These are phyloP conservation scores for Asterionellopsis glacialis DNA, from an alignment of 108 stramenopile species.

Conservation along the genomic window DNA sequence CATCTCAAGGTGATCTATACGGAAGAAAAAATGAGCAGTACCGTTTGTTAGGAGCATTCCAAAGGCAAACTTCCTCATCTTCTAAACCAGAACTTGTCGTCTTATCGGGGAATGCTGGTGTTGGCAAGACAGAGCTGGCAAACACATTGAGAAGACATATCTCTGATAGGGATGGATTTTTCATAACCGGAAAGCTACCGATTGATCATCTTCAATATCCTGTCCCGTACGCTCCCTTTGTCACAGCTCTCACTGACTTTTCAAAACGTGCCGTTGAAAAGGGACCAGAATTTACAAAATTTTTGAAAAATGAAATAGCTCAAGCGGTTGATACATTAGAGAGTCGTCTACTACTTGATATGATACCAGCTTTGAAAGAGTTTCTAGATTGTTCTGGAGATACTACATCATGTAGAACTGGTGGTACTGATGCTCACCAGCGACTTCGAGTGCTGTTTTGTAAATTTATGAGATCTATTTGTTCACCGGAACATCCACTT, in stretches of 20 bases:
- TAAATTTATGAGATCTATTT: constrained; percentile 14
- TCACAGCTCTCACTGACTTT: constrained; percentile 9
- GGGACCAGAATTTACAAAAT: neutral
- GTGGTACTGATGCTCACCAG: constrained; percentile 1
- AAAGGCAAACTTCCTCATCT: neutral
- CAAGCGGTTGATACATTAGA: neutral
- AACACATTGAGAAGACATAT: neutral
- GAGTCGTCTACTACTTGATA: constrained; percentile 5
- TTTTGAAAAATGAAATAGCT: neutral
- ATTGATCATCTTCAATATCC: no score
- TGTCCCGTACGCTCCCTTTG: constrained; percentile 23
- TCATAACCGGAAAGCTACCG: no score
- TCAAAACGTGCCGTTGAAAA: neutral
- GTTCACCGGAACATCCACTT: constrained; percentile 10
- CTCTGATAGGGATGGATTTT: no score
- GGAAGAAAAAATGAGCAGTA: neutral
- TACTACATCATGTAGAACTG: neutral
- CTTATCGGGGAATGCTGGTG: constrained; percentile 17
- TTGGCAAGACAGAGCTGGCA: constrained; percentile 21
- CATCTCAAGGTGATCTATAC: neutral
- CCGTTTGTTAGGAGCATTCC: neutral
- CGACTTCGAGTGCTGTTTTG: constrained; percentile 1
- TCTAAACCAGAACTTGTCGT: constrained; percentile 13
- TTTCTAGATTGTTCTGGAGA: constrained; percentile 1
- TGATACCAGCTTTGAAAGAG: constrained; percentile 9